Percentiles rank a stretch among this genome's conserved stretches.
These are phyloP conservation scores for Dittrichia graveolens DNA, from an alignment of 129 eudicot species.

Conservation along the genomic window DNA sequence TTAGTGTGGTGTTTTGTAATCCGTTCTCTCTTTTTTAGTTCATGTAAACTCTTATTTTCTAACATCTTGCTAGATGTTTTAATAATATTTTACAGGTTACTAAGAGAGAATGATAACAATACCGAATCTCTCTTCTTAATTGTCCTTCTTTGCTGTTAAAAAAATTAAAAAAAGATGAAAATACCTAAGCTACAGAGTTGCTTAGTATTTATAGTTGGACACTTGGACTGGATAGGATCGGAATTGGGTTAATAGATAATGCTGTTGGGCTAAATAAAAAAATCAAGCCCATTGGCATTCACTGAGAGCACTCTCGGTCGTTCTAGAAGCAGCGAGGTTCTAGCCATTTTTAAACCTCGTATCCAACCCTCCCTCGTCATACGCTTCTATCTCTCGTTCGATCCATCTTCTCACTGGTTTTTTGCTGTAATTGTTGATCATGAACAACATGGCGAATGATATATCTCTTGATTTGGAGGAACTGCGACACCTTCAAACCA, in stretches of 20 bases:
- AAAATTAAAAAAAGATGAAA: too few species aligned
- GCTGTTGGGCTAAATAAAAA: neutral
- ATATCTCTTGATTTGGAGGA: slow-evolving; percentile 74
- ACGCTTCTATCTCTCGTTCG: neutral
- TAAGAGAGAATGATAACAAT: too few species aligned
- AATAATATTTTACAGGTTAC: too few species aligned
- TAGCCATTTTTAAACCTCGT: neutral
- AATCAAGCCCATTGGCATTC: neutral
- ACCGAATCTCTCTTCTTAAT: too few species aligned
- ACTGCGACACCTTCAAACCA: slow-evolving; percentile 63
- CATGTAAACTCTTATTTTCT: too few species aligned
- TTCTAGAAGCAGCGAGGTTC: neutral
- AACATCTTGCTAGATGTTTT: too few species aligned
- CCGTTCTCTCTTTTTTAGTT: too few species aligned
- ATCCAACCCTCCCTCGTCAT: neutral
- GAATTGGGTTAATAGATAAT: neutral
- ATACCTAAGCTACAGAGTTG: too few species aligned
- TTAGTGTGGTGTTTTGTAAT: too few species aligned
- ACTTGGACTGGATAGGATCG: too few species aligned
- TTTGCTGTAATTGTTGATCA: neutral
- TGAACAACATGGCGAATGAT: slow-evolving; percentile 67
- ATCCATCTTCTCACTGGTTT: neutral
- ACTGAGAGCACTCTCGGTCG: neutral
- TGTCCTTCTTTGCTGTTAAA: too few species aligned
- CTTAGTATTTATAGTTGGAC: too few species aligned